Conservation (phyloP, 441 rosid genomes). For the Macaranga tanarius region DNA sequence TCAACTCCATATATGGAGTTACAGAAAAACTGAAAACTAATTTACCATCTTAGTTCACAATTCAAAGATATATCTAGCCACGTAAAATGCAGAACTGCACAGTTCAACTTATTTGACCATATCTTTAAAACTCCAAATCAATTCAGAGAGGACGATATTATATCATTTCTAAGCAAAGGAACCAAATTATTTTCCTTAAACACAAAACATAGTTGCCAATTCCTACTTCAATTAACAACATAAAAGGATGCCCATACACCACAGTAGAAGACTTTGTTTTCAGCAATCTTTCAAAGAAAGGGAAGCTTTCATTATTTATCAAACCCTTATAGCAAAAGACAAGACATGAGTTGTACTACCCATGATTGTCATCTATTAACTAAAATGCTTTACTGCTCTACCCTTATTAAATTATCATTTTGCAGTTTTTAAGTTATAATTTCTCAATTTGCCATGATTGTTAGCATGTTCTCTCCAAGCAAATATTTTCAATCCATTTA, state of each 20-base stretch:
- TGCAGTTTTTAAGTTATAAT: neutral
- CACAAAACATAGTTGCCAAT: neutral
- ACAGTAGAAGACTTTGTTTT: neutral
- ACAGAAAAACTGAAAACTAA: neutral
- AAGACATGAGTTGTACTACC: neutral
- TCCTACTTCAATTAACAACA: neutral
- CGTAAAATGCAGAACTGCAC: neutral
- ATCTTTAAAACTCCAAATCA: neutral
- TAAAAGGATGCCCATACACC: neutral
- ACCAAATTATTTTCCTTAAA: neutral
- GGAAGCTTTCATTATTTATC: neutral
- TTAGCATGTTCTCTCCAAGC: neutral
- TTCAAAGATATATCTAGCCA: neutral
- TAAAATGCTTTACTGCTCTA: neutral
- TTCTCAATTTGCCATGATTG: neutral
- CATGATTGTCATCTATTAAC: neutral
- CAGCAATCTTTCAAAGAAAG: neutral
- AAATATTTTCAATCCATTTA: neutral
- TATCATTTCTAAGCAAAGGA: too few relatives aligned
- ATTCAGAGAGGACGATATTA: neutral
- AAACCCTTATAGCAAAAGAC: neutral
- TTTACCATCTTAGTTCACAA: neutral
- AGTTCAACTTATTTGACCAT: neutral
- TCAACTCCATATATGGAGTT: neutral
- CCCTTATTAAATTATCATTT: neutral